These are phyloP conservation scores for Triticum turgidum DNA, from an alignment of 176 grass and related monocot species.

Conservation along the genomic window DNA sequence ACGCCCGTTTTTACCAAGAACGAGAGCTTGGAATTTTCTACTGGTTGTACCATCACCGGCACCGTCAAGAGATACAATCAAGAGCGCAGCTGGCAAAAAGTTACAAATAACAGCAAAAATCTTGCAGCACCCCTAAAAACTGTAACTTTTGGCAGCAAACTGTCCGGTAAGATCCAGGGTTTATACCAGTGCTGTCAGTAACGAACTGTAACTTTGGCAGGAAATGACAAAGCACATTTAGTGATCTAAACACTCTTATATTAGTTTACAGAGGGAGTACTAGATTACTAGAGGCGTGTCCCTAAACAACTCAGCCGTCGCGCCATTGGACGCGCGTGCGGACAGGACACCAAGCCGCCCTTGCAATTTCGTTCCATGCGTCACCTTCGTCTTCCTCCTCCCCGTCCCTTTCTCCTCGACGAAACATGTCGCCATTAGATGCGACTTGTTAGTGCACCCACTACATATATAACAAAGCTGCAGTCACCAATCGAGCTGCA, in stretches of 20 bases:
- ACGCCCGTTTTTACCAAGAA: slow-evolving; percentile 17
- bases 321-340: slow-evolving; percentile 48
- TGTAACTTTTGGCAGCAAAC: neutral
- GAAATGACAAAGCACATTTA: neutral
- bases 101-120: neutral
- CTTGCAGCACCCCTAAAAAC: neutral
- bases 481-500: slow-evolving; percentile 28
- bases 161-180: neutral
- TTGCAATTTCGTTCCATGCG: neutral
- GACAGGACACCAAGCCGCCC: slow-evolving; percentile 34
- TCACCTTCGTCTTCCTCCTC: slow-evolving; percentile 23
- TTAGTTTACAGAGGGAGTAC: too few relatives aligned
- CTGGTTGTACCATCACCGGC: neutral
- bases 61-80: slow-evolving; percentile 6
- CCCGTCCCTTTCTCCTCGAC: slow-evolving; percentile 38
- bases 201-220: neutral
- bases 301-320: slow-evolving; percentile 49
- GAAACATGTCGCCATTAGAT: slow-evolving; percentile 25
- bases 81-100: neutral
- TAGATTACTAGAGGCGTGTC: neutral
- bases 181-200: slow-evolving; percentile 38
- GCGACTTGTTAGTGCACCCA: neutral
- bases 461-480: slow-evolving; percentile 20
- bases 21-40: neutral
- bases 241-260: too few relatives aligned